Conservation (phyloP, 2,329 filamentous ascomycete species). For the Diaporthe batatas region DNA sequence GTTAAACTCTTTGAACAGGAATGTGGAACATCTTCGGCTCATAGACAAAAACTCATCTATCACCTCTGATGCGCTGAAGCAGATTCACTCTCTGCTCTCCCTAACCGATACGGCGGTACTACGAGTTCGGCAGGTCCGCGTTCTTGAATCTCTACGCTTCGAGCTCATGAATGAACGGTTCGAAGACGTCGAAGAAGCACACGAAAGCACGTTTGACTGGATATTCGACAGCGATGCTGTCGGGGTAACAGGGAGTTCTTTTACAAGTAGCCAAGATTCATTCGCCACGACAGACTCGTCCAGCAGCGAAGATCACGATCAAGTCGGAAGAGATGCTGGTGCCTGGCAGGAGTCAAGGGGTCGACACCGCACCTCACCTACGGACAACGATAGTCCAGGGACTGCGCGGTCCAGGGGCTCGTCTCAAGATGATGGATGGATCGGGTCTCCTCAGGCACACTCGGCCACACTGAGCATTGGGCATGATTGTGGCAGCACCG, state of each 20-base stretch:
- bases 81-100: conserved; percentile 6
- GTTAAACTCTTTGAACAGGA: neutral
- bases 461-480: neutral
- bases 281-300: neutral
- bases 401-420: neutral
- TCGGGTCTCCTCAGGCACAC: neutral
- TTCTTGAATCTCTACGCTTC: conserved; percentile 6
- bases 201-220: conserved; percentile 1
- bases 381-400: neutral
- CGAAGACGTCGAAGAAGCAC: conserved; percentile 5
- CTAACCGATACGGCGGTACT: neutral
- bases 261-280: neutral
- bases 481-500: neutral
- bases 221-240: conserved; percentile 2
- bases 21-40: neutral
- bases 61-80: neutral
- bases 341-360: neutral
- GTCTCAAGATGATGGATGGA: neutral
- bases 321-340: neutral
- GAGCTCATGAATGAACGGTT: conserved; percentile 4
- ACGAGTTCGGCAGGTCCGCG: conserved; percentile 6
- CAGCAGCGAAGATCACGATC: neutral
- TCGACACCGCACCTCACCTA: neutral
- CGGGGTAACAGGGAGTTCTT: neutral
- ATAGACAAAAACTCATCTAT: neutral